phyloP scores from a whole-genome alignment of 2,329 filamentous ascomycete genomes.

The Beauveria pseudobassiana region DNA sequence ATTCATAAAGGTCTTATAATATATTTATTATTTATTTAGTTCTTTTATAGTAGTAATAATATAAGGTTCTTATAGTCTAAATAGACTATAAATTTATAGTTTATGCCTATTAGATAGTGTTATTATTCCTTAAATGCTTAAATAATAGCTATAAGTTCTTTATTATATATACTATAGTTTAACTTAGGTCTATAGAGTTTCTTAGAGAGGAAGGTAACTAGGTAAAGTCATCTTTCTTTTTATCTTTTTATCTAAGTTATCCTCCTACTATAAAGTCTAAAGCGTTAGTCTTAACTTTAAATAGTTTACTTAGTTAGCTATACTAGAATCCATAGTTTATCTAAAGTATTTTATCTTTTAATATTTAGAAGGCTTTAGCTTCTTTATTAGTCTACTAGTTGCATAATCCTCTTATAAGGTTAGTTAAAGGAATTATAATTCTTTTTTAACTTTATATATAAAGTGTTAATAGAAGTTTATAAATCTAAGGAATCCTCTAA shows the following conservation, averaged over 20 bases:
- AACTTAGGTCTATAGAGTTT: no score
- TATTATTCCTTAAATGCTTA: constrained; percentile 19
- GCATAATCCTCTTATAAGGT: no score
- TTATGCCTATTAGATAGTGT: constrained; percentile 15
- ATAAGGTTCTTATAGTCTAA: constrained; percentile 12
- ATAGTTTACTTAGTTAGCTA: neutral
- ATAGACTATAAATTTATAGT: constrained; percentile 16
- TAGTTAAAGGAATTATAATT: no score
- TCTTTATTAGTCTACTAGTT: no score
- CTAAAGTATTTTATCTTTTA: no score
- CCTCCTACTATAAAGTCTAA: neutral
- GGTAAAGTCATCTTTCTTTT: neutral
- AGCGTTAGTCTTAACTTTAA: neutral
- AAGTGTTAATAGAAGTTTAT: no score
- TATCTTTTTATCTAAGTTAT: neutral
- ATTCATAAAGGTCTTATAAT: no score
- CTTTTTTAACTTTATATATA: no score
- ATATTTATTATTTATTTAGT: no score
- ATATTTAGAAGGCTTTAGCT: no score
- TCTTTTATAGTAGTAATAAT: neutral
- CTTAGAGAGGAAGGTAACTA: neutral
- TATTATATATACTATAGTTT: constrained; percentile 20
- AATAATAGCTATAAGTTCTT: constrained; percentile 19
- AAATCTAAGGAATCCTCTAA: no score
- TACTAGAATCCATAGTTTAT: no score